phyloP scores from a whole-genome alignment of 495 filamentous ascomycete species.

The Hypomontagnella monticulosa region DNA sequence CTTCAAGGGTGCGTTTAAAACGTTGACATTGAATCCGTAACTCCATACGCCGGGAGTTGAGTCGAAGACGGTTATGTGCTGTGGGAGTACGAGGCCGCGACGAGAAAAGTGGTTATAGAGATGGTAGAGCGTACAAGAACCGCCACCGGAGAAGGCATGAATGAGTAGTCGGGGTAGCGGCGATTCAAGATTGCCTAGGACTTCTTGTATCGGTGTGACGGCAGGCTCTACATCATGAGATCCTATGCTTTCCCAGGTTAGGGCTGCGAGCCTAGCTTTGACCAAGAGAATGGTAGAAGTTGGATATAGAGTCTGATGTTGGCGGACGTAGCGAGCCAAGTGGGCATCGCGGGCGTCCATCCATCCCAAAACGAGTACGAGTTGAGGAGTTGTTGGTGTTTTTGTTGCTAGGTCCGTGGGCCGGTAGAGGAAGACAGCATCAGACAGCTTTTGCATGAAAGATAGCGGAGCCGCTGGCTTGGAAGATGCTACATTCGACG shows the following conservation, averaged over 20 bases:
- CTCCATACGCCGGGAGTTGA: slow-evolving; percentile 20
- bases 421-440: slow-evolving; percentile 13
- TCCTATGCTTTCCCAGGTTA: slow-evolving; percentile 20
- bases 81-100: not conserved
- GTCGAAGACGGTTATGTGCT: slow-evolving; percentile 23
- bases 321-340: slow-evolving; percentile 8
- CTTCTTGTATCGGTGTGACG: slow-evolving; percentile 12
- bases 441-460: slow-evolving; percentile 24
- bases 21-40: slow-evolving; percentile 14
- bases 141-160: slow-evolving; percentile 15
- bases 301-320: slow-evolving; percentile 3
- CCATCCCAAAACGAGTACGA: slow-evolving; percentile 20
- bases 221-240: slow-evolving; percentile 12
- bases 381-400: not conserved
- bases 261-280: slow-evolving; percentile 17
- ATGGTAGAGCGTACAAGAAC: slow-evolving; percentile 17
- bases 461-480: slow-evolving; percentile 1
- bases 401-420: not conserved
- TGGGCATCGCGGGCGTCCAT: slow-evolving; percentile 26
- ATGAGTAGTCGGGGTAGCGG: slow-evolving; percentile 6
- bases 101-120: slow-evolving; percentile 16
- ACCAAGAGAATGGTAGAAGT: slow-evolving; percentile 10
- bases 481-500: not conserved
- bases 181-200: slow-evolving; percentile 8
- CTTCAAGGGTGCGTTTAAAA: slow-evolving; percentile 9